Percentiles rank a stretch among this genome's conserved stretches.
phyloP scores from a whole-genome alignment of 345 rosid species.

The Eucalyptus regnans region DNA sequence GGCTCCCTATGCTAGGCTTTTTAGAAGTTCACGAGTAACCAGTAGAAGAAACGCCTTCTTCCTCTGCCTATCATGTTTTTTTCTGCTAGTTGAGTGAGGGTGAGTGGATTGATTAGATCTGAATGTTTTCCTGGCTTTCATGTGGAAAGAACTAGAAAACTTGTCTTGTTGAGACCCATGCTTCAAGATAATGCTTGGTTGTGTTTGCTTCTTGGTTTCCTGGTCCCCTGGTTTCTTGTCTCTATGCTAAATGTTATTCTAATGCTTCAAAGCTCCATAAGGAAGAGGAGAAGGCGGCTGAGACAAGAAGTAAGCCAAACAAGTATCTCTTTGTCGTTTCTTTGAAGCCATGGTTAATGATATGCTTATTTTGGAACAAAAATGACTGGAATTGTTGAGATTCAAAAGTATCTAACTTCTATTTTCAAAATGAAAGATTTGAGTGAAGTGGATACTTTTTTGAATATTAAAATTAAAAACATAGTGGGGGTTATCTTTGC shows the following conservation, averaged over 20 bases:
- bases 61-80: not conserved
- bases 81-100: not conserved
- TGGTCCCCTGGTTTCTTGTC: not conserved
- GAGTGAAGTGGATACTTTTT: no score
- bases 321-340: not conserved
- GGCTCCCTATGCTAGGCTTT: not conserved
- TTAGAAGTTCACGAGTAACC: not conserved
- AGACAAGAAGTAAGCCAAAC: conserved; percentile 11
- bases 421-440: no score
- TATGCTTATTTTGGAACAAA: no score
- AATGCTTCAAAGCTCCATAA: conserved; percentile 35
- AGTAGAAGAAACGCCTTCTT: not conserved
- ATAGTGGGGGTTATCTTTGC: no score
- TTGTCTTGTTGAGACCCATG: not conserved
- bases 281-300: conserved; percentile 11
- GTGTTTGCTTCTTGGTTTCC: not conserved
- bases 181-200: not conserved
- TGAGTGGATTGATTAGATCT: not conserved
- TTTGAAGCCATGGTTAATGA: no score
- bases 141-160: not conserved
- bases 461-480: no score
- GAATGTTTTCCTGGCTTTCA: not conserved
- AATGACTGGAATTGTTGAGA: no score
- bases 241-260: conserved; percentile 18
- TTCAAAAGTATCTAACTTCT: no score